Evolutionary conservation across 306 rosid genomes (phyloP).

Genomic region (Lagenaria siceraria): DNA sequence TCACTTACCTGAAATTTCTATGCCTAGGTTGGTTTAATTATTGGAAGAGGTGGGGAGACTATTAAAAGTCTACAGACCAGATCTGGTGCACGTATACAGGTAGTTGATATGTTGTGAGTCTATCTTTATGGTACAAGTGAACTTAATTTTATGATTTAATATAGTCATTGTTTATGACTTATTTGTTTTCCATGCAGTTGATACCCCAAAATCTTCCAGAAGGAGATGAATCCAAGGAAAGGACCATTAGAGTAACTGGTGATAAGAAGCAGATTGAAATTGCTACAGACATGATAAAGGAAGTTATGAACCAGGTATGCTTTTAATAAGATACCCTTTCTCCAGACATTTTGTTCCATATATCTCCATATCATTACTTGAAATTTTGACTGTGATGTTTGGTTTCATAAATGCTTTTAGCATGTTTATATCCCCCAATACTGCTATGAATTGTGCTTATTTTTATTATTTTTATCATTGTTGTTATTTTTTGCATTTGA

Average conservation of each 20-base stretch:
- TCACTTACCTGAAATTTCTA: slow-evolving; percentile 6
- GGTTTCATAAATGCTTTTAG: not conserved
- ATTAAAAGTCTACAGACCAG: slow-evolving; percentile 82
- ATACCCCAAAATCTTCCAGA: slow-evolving; percentile 94
- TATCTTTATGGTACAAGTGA: not conserved
- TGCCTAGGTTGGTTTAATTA: slow-evolving; percentile 85
- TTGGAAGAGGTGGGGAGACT: slow-evolving; percentile 97
- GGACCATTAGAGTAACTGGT: slow-evolving; percentile 84
- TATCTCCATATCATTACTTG: not conserved
- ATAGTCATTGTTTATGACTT: not conserved
- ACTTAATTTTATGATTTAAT: not conserved
- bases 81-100: slow-evolving; percentile 99
- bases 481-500: not conserved
- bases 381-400: not conserved
- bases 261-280: slow-evolving; percentile 77
- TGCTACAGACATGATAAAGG: slow-evolving; percentile 81
- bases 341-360: not conserved
- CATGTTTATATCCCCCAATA: not conserved
- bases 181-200: slow-evolving; percentile 32
- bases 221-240: slow-evolving; percentile 88
- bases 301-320: slow-evolving; percentile 92
- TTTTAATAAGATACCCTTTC: slow-evolving; percentile 11
- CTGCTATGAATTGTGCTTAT: not conserved
- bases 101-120: slow-evolving; percentile 39
- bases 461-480: not conserved